Evolutionary conservation across 345 rosid species (phyloP).

Genomic region (Eucalyptus caleyi): DNA sequence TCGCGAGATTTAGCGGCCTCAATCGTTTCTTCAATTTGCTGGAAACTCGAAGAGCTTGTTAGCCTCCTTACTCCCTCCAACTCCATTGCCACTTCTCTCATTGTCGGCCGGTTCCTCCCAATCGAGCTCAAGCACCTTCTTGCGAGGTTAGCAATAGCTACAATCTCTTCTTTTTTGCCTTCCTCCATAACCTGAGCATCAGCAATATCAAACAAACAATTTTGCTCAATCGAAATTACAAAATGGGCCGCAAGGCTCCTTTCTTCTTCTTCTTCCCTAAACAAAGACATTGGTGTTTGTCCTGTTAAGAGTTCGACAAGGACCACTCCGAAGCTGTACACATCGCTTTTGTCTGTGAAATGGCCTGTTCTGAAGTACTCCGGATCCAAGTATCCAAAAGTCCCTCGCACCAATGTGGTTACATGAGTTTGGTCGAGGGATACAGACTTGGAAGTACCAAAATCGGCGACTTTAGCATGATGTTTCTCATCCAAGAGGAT

Average conservation of each 20-base stretch:
- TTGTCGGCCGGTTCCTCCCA: neutral
- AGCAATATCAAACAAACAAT: neutral
- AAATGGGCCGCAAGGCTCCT: accelerated
- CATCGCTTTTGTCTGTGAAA: neutral
- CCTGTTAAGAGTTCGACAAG: neutral
- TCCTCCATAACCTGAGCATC: neutral
- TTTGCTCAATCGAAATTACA: neutral
- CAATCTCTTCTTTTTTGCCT: neutral
- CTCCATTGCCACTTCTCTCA: neutral
- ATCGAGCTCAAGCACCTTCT: neutral
- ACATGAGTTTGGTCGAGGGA: neutral
- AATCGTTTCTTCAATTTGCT: neutral
- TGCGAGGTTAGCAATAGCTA: neutral
- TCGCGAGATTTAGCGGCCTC: neutral
- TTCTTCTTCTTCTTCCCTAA: neutral
- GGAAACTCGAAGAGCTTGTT: neutral
- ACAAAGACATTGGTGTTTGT: neutral
- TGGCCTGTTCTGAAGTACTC: neutral
- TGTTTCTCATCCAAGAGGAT: neutral
- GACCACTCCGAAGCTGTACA: neutral
- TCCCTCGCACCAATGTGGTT: neutral
- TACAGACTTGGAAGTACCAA: neutral
- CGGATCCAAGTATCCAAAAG: neutral
- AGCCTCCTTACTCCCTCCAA: neutral
- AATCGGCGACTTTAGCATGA: neutral